Percentiles rank a stretch among this genome's conserved stretches.
phyloP scores from a whole-genome alignment of 306 rosid species.

The Ceratonia siliqua region DNA sequence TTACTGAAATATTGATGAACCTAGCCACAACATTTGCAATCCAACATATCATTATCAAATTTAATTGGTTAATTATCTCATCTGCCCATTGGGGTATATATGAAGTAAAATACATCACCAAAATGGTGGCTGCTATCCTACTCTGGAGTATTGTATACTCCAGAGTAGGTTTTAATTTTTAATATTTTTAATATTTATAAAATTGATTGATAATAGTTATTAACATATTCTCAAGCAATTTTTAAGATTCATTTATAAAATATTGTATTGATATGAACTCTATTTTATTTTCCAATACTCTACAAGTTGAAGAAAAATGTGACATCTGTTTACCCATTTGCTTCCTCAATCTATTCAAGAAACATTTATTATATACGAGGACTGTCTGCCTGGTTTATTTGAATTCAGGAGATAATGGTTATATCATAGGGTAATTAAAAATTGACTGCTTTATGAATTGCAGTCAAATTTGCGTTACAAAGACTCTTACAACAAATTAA shows the following conservation, averaged over 20 bases:
- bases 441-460: neutral
- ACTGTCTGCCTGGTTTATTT: no score
- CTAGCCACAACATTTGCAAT: neutral
- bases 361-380: constrained; percentile 15
- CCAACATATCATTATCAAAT: neutral
- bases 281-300: neutral
- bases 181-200: no score
- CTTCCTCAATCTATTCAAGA: constrained; percentile 34
- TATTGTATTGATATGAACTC: no score
- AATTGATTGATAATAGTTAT: neutral
- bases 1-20: neutral
- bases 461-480: constrained; percentile 32
- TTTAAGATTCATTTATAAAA: neutral
- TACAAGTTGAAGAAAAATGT: constrained; percentile 17
- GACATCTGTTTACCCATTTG: constrained; percentile 23
- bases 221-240: no score
- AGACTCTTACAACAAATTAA: neutral
- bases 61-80: neutral
- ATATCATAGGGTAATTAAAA: neutral
- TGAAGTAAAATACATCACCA: neutral
- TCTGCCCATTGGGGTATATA: neutral
- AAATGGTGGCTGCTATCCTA: no score
- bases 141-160: no score
- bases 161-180: no score
- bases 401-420: constrained; percentile 15